Percentiles rank a stretch among this genome's conserved stretches.
These are phyloP conservation scores for Cryptococcus hybrid DNA, from an alignment of 1,284 basidiomycete species.

Conservation along the genomic window DNA sequence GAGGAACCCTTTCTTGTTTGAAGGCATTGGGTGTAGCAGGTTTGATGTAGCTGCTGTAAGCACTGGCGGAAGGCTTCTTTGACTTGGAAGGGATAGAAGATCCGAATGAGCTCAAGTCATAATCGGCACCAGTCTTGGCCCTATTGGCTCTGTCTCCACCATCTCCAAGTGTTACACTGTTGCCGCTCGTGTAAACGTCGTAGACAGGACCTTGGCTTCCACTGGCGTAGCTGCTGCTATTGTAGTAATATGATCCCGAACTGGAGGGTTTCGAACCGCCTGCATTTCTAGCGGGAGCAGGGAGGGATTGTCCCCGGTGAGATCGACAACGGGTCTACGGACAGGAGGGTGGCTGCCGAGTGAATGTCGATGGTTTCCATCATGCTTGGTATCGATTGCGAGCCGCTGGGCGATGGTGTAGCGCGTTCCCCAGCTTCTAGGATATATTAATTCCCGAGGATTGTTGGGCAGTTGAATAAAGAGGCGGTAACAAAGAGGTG, in stretches of 20 bases:
- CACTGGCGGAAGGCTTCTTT: neutral
- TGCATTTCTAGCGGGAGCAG: neutral
- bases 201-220: neutral
- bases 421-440: no score
- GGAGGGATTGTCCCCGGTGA: constrained; percentile 10
- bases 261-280: neutral
- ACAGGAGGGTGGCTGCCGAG: constrained; percentile 2
- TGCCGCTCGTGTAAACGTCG: neutral
- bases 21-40: constrained; percentile 35
- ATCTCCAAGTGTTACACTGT: no score
- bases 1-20: neutral
- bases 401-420: no score
- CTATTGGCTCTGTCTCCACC: neutral
- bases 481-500: no score
- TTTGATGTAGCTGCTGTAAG: constrained; percentile 38
- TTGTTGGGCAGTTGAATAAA: no score
- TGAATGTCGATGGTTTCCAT: constrained; percentile 16
- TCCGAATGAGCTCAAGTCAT: constrained; percentile 10
- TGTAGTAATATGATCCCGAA: neutral
- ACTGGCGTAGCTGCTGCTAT: neutral
- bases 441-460: no score
- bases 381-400: neutral
- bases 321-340: constrained; percentile 6
- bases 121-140: constrained; percentile 5
- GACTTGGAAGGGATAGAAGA: constrained; percentile 12